Conservation (phyloP, 306 rosid genomes). For the Begonia masoniana region DNA sequence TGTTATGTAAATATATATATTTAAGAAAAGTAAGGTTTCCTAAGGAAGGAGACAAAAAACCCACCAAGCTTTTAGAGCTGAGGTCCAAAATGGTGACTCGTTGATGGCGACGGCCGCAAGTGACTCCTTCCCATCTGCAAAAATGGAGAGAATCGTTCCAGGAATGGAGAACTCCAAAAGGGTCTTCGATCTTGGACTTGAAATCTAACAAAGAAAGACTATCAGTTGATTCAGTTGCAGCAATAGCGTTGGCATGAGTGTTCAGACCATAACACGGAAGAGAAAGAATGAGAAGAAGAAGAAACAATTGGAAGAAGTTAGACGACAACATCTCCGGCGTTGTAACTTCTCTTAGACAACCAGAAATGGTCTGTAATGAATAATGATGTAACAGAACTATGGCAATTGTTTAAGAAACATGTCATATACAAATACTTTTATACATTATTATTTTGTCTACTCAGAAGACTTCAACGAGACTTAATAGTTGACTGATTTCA, state of each 20-base stretch:
- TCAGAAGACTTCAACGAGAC: too few relatives aligned
- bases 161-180: not conserved
- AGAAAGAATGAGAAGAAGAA: not conserved
- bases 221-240: slow-evolving; percentile 14
- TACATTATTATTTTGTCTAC: too few relatives aligned
- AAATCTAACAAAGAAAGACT: slow-evolving; percentile 4
- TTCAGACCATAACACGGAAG: too few relatives aligned
- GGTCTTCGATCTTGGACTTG: slow-evolving; percentile 6
- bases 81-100: slow-evolving; percentile 43
- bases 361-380: too few relatives aligned
- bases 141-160: slow-evolving; percentile 14
- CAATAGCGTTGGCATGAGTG: too few relatives aligned
- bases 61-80: slow-evolving; percentile 33
- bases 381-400: too few relatives aligned
- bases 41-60: slow-evolving; percentile 30
- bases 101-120: slow-evolving; percentile 20
- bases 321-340: too few relatives aligned
- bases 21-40: slow-evolving; percentile 45
- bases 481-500: too few relatives aligned
- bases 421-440: too few relatives aligned
- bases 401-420: too few relatives aligned
- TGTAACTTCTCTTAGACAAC: too few relatives aligned
- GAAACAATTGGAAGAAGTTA: too few relatives aligned
- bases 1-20: slow-evolving; percentile 35
- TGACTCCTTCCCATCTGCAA: slow-evolving; percentile 34